Evolutionary conservation across 495 filamentous ascomycete genomes (phyloP), one percentile per base, ranked within the genome.

Genomic region (Aspergillus leporis): DNA sequence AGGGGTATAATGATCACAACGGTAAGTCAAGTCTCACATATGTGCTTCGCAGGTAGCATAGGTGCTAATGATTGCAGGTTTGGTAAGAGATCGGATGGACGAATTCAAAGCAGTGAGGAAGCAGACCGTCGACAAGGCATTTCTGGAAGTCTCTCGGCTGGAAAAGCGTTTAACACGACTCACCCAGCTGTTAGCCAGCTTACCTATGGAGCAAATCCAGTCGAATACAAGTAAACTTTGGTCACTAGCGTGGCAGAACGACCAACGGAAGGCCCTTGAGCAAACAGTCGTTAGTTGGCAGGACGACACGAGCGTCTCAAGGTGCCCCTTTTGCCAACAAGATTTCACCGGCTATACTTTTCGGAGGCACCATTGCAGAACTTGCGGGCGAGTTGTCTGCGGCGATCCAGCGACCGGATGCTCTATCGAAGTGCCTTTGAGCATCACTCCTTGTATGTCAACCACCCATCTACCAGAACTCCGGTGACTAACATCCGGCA

Each of bases 211-310:
- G 18, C 77, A 85, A 59, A 76, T 77, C 47, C 67, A 78, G 36
- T 68, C 73, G 3, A 69, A 71, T 32, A 71, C 74, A 21, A 75
- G 77, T 14, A 81, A 83, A 36, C 68, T 80, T 12, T 89, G 86
- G 81, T 78, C 84, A 12, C 69, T 89, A 5, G 71, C 81, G 22
- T 78, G 81, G 53, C 86, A 85, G 68, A 86, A 78, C 53, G 78
- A 81, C 56, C 88, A 90, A 55, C 81, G 90, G 40, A 92, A 94
- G 70, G 65, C 81, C 14, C 74, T 98, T 9, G 94, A 98, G 72
- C 95, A 98, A 66, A 90, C 88, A 0, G 83, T 98, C 16, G 91
- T 98, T 18, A 88, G 87, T 14, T 98, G 94, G 94, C 89, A 98
- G 69, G 94, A 98, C 49, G 95, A 98, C 74, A 81, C 87, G 0